Evolutionary conservation across 1,284 basidiomycete genomes (phyloP), one percentile per base, ranked within the genome.

Genomic region (Microbotryomycetes sp.): DNA sequence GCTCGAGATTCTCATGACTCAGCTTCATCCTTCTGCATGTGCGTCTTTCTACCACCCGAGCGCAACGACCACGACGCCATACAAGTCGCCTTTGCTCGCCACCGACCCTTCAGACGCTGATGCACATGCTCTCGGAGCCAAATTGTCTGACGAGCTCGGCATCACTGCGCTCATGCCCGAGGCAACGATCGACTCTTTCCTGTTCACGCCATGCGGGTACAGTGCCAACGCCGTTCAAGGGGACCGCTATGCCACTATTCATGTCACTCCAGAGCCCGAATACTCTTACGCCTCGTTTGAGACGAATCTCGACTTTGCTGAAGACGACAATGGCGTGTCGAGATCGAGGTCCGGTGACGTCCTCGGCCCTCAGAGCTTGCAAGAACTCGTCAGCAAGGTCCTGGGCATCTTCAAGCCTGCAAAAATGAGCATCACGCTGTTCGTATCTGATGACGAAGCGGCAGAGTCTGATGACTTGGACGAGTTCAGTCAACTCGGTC

Each of bases 221-320:
- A 93, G 89, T 3, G 89, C 91, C 69, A 99, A 99, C 75, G 92
- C 91, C 2, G 81, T 96, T 56, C 85, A 87, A 80, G 79, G 78
- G 5, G 91, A 93, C 73, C 90, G 92, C 30, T 98, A 98, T 78
- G 97, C 91, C 76, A 98, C 92, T 7, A 94, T 98, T 64, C 96
- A 99, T 75, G 96, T 98, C 56, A 99, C 96, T 0, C 96, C 96
- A 31, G 96, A 98, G 76, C 85, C 88, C 69, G 93, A 89, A 60
- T 97, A 90, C 85, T 94, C 91, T 52, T 99, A 96, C 76, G 96
- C 96, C 54, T 90, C 87, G 70, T 98, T 98, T 78, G 96, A 99
- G 78, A 96, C 91, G 78, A 99, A 99, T 76, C 85, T 97, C n/a
- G 89, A 90, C 3, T 81, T 93, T 24, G 76, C 75, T 54, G 73